A percentile compares a stretch with the other conserved stretches of the same genome.
Conservation (phyloP, 1,284 basidiomycete genomes). For the Cutaneotrichosporon cavernicola region DNA sequence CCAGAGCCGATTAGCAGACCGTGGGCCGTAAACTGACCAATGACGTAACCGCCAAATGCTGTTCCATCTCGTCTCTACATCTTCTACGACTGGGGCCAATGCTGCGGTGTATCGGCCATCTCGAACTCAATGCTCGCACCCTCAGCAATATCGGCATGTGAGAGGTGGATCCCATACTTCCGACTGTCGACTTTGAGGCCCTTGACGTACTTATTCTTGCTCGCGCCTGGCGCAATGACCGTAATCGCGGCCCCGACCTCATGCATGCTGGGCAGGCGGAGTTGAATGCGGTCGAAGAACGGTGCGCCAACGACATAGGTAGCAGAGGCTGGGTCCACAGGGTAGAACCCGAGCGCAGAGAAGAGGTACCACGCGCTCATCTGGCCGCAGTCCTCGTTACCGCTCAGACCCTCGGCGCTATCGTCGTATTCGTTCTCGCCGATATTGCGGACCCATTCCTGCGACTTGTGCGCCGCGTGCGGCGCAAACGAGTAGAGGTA, state of each 20-base stretch:
- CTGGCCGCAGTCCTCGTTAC: constrained; percentile 84
- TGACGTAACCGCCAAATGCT: too few species aligned
- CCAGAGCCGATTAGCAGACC: too few species aligned
- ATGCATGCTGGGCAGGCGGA: constrained; percentile 60
- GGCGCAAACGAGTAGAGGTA: constrained; percentile 70
- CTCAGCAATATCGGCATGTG: constrained; percentile 59
- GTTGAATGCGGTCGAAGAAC: constrained; percentile 84
- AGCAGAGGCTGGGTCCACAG: constrained; percentile 74
- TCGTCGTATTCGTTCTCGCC: constrained; percentile 66
- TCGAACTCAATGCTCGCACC: constrained; percentile 63
- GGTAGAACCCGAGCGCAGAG: constrained; percentile 77
- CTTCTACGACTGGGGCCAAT: constrained; percentile 40
- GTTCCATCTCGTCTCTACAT: too few species aligned
- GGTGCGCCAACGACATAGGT: constrained; percentile 76
- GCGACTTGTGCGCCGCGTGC: constrained; percentile 66
- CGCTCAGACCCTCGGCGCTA: constrained; percentile 54
- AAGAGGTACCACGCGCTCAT: constrained; percentile 87
- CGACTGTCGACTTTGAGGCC: constrained; percentile 61
- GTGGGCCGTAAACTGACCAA: too few species aligned
- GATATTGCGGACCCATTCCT: constrained; percentile 68
- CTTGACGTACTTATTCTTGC: constrained; percentile 61
- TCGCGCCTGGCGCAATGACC: constrained; percentile 61
- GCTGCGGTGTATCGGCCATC: constrained; percentile 61
- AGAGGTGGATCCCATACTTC: constrained; percentile 58
- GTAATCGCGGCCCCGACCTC: not conserved